Evolutionary conservation across 2,329 filamentous ascomycete genomes (phyloP).

Genomic region (Dactylellina parvicollis): DNA sequence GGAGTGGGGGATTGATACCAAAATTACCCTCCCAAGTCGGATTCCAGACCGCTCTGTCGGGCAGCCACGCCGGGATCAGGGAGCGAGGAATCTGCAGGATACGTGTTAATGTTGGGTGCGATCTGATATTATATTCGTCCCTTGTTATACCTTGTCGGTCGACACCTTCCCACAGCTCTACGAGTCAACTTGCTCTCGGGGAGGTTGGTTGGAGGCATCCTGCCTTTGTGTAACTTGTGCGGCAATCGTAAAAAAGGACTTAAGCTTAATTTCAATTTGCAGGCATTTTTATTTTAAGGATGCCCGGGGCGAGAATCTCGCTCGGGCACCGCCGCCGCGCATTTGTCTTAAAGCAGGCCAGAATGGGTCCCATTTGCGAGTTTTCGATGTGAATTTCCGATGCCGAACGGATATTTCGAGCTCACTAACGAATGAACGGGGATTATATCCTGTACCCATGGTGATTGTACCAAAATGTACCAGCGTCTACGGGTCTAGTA

Average conservation of each 20-base stretch:
- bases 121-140: constrained; percentile 24
- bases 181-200: background rate
- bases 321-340: constrained; percentile 16
- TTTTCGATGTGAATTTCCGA: constrained; percentile 1
- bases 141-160: constrained; percentile 3
- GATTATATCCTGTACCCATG: background rate
- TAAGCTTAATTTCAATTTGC: constrained; percentile 37
- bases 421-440: background rate
- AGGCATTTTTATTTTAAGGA: background rate
- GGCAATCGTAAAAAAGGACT: constrained; percentile 18
- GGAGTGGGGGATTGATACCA: constrained; percentile 10
- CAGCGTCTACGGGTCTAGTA: constrained; percentile 12
- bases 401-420: constrained; percentile 1
- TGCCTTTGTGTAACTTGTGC: constrained; percentile 45
- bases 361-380: background rate
- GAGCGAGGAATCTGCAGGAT: constrained; percentile 32
- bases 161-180: background rate
- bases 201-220: background rate
- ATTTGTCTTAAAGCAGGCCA: constrained; percentile 2
- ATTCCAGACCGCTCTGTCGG: constrained; percentile 39
- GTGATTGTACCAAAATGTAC: background rate
- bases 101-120: constrained; percentile 39
- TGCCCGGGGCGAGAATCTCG: constrained; percentile 27
- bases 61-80: constrained; percentile 31
- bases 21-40: background rate